Percentiles rank a stretch among this genome's conserved stretches.
These are phyloP conservation scores for Crepidotus variabilis DNA, from an alignment of 768 basidiomycete genomes.

Conservation along the genomic window DNA sequence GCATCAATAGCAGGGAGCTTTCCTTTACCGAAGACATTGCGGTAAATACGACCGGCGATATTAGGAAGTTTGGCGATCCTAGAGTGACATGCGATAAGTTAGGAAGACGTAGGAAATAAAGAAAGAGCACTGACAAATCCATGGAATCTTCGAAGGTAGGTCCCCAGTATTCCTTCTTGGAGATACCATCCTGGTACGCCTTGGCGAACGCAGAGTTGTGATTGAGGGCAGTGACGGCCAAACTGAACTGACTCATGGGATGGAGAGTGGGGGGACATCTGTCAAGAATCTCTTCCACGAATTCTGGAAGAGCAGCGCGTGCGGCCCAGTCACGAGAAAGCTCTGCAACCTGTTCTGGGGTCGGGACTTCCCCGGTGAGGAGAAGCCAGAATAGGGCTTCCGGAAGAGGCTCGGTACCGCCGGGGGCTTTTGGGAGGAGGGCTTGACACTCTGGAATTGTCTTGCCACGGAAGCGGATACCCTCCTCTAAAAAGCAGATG, in stretches of 20 bases:
- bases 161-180: conserved; percentile 97
- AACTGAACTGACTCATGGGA: conserved; percentile 97
- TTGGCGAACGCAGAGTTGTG: conserved; percentile 97
- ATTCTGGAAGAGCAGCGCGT: conserved; percentile 84
- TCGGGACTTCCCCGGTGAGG: conserved; percentile 92
- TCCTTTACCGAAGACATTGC: conserved; percentile 83
- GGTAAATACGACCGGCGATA: conserved; percentile 91
- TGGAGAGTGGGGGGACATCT: conserved; percentile 90
- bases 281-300: conserved; percentile 96
- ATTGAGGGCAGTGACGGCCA: conserved; percentile 93
- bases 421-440: conserved; percentile 83
- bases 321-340: conserved; percentile 95
- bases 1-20: conserved; percentile 85
- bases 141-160: conserved; percentile 88
- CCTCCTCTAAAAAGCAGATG: conserved; percentile 61
- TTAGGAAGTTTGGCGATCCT: conserved; percentile 96
- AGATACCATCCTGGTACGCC: conserved; percentile 87
- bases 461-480: conserved; percentile 97
- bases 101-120: conserved; percentile 4
- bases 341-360: conserved; percentile 79
- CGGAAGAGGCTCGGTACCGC: conserved; percentile 87
- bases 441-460: conserved; percentile 89
- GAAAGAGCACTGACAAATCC: conserved; percentile 57
- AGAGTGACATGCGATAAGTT: neutral
- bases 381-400: conserved; percentile 96